phyloP scores from a whole-genome alignment of 306 rosid genomes.

The Mucuna pruriens region DNA sequence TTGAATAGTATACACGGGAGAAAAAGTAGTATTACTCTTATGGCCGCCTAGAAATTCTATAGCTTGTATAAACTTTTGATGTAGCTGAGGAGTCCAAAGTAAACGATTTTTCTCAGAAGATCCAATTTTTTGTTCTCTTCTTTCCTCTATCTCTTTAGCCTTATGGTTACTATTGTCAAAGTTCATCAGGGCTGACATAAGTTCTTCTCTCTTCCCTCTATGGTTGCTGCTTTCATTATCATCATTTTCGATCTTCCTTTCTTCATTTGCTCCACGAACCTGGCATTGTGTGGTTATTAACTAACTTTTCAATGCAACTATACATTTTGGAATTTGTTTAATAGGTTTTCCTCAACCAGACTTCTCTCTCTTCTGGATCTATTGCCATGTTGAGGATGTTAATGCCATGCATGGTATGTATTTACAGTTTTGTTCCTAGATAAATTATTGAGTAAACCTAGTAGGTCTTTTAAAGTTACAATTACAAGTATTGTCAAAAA shows the following conservation, averaged over 20 bases:
- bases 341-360: neutral
- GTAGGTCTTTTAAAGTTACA: no score
- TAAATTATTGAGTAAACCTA: neutral
- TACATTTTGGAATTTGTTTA: neutral
- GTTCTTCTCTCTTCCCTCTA: neutral
- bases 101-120: slow-evolving; percentile 17
- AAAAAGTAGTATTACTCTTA: slow-evolving; percentile 35
- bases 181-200: neutral
- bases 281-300: neutral
- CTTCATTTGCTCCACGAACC: neutral
- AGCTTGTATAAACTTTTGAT: slow-evolving; percentile 47
- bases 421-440: neutral
- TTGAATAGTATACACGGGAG: neutral
- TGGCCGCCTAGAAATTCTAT: slow-evolving; percentile 42
- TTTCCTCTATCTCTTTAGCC: slow-evolving; percentile 1
- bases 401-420: neutral
- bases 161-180: neutral
- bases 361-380: neutral
- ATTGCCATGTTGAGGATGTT: neutral
- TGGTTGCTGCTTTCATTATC: neutral
- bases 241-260: neutral
- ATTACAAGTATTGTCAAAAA: no score
- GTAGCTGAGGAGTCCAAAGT: slow-evolving; percentile 50
- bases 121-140: neutral
- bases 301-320: neutral